These are phyloP conservation scores for Lonicera japonica DNA, from an alignment of 129 eudicot genomes.

Conservation along the genomic window DNA sequence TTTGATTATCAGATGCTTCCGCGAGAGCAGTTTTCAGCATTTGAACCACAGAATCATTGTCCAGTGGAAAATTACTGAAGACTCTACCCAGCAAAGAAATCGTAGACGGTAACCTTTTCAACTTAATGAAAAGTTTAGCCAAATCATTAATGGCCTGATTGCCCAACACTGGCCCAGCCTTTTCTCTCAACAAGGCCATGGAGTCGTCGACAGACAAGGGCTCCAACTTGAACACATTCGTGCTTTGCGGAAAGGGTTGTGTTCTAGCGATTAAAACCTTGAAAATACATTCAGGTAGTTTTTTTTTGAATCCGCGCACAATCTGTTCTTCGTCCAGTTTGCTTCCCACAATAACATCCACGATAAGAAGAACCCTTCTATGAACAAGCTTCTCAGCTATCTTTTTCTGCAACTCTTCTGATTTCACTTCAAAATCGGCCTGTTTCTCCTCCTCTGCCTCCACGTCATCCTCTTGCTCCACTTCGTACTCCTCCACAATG, in stretches of 20 bases:
- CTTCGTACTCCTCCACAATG: slow-evolving; percentile 23
- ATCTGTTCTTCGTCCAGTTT: background rate
- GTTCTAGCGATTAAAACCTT: slow-evolving; percentile 13
- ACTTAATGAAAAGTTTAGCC: slow-evolving; percentile 6
- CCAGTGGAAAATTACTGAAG: slow-evolving; percentile 13
- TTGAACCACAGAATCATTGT: slow-evolving; percentile 4
- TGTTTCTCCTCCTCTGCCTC: background rate
- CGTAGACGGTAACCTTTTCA: slow-evolving; percentile 16
- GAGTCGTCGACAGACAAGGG: slow-evolving; percentile 13
- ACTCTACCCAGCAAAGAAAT: slow-evolving; percentile 26
- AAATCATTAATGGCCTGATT: background rate
- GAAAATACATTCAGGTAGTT: background rate
- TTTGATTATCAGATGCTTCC: slow-evolving; percentile 15
- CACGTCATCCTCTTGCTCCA: background rate
- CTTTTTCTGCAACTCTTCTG: background rate
- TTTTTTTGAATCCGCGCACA: background rate
- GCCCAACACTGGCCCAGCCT: background rate
- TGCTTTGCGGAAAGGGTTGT: background rate
- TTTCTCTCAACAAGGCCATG: slow-evolving; percentile 6
- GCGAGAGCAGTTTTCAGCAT: slow-evolving; percentile 14
- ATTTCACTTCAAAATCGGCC: background rate
- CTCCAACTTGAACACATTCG: slow-evolving; percentile 1
- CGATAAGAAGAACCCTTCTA: background rate
- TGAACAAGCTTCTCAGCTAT: background rate
- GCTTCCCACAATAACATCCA: slow-evolving; percentile 11